A percentile compares a stretch with the other conserved stretches of the same genome.
Evolutionary conservation across 1,139 yeast species (phyloP).

Genomic region (Taphrina betulina): DNA sequence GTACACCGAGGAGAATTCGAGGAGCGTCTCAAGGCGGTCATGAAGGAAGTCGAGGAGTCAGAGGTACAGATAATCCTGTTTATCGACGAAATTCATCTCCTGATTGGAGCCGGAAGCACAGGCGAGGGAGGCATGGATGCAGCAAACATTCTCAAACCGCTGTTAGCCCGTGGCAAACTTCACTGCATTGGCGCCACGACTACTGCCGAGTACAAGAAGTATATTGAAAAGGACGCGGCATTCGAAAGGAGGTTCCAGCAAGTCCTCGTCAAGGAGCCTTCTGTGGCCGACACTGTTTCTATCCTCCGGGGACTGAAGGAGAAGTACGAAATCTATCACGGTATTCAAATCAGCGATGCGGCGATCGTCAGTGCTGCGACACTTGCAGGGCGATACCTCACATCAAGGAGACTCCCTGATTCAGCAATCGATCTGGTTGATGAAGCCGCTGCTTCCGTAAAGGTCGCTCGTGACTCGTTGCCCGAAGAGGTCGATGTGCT

Average conservation of each 20-base stretch:
- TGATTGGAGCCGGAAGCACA: conserved; percentile 93
- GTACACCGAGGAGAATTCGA: conserved; percentile 98
- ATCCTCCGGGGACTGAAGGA: conserved; percentile 94
- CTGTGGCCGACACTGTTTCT: conserved; percentile 89
- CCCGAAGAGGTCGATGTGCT: conserved; percentile 94
- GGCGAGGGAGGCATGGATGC: conserved; percentile 64
- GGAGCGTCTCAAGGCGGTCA: conserved; percentile 93
- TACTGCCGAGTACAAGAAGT: conserved; percentile 86
- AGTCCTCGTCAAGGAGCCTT: conserved; percentile 92
- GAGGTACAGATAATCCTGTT: conserved; percentile 81
- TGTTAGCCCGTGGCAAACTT: conserved; percentile 91
- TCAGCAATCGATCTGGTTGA: conserved; percentile 96
- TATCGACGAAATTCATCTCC: conserved; percentile 96
- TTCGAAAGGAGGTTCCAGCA: conserved; percentile 98
- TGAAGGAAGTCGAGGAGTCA: conserved; percentile 87
- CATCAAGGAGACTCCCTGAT: conserved; percentile 94
- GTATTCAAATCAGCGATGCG: conserved; percentile 92
- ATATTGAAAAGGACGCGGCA: conserved; percentile 95
- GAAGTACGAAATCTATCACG: conserved; percentile 95
- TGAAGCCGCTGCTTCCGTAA: conserved; percentile 96
- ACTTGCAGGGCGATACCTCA: conserved; percentile 88
- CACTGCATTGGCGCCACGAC: conserved; percentile 99
- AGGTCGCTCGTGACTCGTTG: conserved; percentile 95
- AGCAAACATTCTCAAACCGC: conserved; percentile 93
- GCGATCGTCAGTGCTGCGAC: conserved; percentile 95